Base-by-base conservation (phyloP, 805 yeast species). In the Isabelozyma pseudorhagii region DNA sequence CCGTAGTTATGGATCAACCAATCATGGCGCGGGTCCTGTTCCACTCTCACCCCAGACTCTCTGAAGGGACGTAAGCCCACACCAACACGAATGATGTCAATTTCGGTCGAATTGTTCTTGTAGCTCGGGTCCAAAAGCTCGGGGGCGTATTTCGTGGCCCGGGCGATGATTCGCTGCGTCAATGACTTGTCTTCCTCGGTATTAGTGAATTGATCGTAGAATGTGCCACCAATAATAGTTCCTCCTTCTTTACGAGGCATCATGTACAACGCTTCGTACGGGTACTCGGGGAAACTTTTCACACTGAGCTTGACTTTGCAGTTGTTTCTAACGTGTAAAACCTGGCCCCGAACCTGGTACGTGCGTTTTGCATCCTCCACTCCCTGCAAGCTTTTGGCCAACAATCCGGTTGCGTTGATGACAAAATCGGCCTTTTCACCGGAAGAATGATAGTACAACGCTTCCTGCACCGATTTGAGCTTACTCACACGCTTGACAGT, bases 161-260 rank as follows among this genome's bases (percentile, higher is more conserved):
- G 64, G 11, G 58, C 66, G 15, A 78, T 51, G 3, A 83, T 77
- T 45, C 88, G 67, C 46, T 74, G 57, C 0, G 80, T 72, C 46
- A 83, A 67, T 13, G 61, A 78, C 3, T 61, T 58, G 54, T 82
- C 84, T 40, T 58, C 66, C 45, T 53, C 52, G 4, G 53, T 46
- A 47, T 54, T 50, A 31, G 47, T 45, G 39, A 51, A 53, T 34
- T 62, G 52, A 4, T 45, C 51, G 7, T 48, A 42, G 40, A 69
- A 65, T 42, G 70, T 60, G 0, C 90, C 91, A 3, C 90, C 91
- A 49, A 85, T 74, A 39, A 85, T 80, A 34, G 81, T 72, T 42
- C 87, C 88, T n/a, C 90, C 89, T 65, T 85, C 90, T 52, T 79
- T 80, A 49, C 90, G 66, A n/a, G 90, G 90, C 74, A 85, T 80